phyloP scores from a whole-genome alignment of 306 rosid genomes.

The Lagenaria siceraria region DNA sequence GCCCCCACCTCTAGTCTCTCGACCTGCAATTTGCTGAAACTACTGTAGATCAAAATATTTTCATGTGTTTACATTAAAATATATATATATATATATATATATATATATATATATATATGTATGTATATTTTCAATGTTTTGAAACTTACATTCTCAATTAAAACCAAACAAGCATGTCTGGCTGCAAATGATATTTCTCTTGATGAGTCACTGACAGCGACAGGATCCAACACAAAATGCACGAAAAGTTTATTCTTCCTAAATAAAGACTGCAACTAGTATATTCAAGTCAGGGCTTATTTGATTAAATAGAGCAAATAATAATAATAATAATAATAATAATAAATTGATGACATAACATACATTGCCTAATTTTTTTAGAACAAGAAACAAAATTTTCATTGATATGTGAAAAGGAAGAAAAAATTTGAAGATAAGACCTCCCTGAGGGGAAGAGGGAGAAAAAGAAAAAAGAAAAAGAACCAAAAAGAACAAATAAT shows the following conservation, averaged over 20 bases:
- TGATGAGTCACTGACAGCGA: constrained; percentile 21
- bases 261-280: constrained; percentile 23
- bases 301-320: background rate
- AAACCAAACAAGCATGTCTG: constrained; percentile 32
- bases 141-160: constrained; percentile 32
- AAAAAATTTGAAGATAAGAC: too few species aligned
- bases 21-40: constrained; percentile 25
- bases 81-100: too few species aligned
- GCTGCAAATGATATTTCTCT: constrained; percentile 36
- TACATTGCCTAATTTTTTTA: background rate
- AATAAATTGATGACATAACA: background rate
- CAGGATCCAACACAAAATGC: constrained; percentile 43
- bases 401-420: background rate
- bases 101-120: background rate
- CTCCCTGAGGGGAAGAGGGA: background rate
- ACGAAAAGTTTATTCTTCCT: constrained; percentile 30
- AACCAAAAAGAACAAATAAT: background rate
- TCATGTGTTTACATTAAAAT: background rate
- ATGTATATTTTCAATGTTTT: background rate
- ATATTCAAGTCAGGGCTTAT: background rate
- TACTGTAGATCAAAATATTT: constrained; percentile 2
- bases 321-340: background rate
- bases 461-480: too few species aligned
- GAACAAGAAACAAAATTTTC: too few species aligned
- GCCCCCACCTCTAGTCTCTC: constrained; percentile 38